Evolutionary conservation across 2,329 filamentous ascomycete species (phyloP).

Genomic region (Paecilomyces sp.): DNA sequence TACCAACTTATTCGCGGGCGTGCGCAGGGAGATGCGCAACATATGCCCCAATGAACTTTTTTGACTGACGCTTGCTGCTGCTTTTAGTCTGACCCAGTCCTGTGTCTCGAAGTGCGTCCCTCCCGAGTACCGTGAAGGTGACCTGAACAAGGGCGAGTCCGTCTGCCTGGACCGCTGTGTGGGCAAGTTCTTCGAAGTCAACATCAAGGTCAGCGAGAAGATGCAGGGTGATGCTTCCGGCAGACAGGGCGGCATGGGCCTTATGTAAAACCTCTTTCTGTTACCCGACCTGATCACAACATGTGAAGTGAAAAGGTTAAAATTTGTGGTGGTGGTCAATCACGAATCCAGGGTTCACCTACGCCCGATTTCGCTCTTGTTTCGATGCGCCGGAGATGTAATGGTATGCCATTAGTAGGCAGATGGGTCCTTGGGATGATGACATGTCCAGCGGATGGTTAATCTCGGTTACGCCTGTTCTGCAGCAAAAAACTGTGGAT

Average conservation of each 20-base stretch:
- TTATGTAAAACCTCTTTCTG: slow-evolving; percentile 31
- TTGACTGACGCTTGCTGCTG: neutral
- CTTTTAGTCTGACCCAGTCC: slow-evolving; percentile 66
- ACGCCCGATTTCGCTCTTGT: neutral
- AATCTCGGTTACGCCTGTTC: neutral
- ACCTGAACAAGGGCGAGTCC: slow-evolving; percentile 97
- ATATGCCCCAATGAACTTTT: neutral
- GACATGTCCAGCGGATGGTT: neutral
- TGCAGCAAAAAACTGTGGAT: neutral
- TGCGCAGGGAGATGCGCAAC: neutral
- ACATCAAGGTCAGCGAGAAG: slow-evolving; percentile 94
- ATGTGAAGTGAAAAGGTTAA: neutral
- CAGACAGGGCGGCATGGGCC: slow-evolving; percentile 48
- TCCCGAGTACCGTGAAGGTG: slow-evolving; percentile 83
- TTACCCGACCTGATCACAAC: neutral
- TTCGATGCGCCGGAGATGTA: neutral
- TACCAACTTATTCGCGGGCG: slow-evolving; percentile 1
- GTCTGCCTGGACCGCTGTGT: slow-evolving; percentile 98
- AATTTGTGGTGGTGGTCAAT: neutral
- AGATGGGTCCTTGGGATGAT: neutral
- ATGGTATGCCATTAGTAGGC: neutral
- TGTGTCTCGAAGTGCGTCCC: slow-evolving; percentile 95
- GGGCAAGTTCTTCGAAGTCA: slow-evolving; percentile 97
- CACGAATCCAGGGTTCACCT: neutral
- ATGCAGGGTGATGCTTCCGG: slow-evolving; percentile 81